A percentile compares a stretch with the other conserved stretches of the same genome.
Evolutionary conservation across 306 rosid genomes (phyloP).

Genomic region (Medicago truncatula): DNA sequence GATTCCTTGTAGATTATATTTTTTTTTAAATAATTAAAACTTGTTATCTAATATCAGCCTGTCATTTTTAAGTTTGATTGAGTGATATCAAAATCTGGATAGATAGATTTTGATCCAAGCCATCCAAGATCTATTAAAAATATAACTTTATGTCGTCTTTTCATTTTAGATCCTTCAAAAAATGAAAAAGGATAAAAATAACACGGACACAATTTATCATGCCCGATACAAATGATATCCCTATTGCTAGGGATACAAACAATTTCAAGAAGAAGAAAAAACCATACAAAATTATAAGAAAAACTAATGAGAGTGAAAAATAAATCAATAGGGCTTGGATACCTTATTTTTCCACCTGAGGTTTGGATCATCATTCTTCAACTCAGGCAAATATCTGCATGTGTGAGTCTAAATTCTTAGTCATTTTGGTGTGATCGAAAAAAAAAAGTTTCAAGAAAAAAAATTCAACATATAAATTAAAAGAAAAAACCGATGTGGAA

Average conservation of each 20-base stretch:
- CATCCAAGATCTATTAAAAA: not conserved
- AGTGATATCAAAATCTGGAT: not conserved
- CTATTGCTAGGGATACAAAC: not conserved
- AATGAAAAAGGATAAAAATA: not conserved
- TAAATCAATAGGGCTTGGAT: not conserved
- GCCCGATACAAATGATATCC: not conserved
- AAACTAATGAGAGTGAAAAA: not conserved
- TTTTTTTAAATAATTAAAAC: not conserved
- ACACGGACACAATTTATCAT: not conserved
- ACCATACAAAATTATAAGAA: no score
- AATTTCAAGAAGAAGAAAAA: not conserved
- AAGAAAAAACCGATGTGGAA: no score
- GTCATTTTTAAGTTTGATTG: not conserved
- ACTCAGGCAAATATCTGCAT: no score
- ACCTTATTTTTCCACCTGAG: no score
- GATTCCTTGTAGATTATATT: not conserved
- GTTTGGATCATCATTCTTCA: no score
- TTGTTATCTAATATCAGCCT: not conserved
- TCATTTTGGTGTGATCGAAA: no score
- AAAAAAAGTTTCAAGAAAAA: no score
- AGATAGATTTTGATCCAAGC: not conserved
- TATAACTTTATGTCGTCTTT: not conserved
- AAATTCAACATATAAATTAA: no score
- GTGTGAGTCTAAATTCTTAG: no score
- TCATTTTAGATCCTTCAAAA: not conserved